phyloP scores from a whole-genome alignment of 192 early-diverging fungal species.

The Pilaira anomala region DNA sequence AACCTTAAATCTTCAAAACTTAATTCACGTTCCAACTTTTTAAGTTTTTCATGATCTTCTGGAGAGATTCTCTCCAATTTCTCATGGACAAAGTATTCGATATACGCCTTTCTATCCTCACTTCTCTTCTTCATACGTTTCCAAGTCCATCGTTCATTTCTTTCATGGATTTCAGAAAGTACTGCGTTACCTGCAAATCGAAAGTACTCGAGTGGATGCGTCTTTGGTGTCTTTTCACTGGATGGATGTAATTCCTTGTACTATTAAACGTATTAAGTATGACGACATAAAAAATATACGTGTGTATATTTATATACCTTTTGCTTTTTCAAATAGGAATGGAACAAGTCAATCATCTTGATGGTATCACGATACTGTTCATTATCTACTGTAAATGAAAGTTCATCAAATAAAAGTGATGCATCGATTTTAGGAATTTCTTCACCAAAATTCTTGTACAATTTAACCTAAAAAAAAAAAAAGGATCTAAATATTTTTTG shows the following conservation, averaged over 20 bases:
- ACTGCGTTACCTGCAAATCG: constrained; percentile 73
- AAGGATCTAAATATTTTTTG: not conserved
- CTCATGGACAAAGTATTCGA: constrained; percentile 68
- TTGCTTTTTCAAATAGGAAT: constrained; percentile 74
- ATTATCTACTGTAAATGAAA: constrained; percentile 88
- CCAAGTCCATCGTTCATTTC: constrained; percentile 84
- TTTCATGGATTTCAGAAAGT: constrained; percentile 83
- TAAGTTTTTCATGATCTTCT: constrained; percentile 54
- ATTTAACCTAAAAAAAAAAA: constrained; percentile 47
- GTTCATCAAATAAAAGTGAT: constrained; percentile 83
- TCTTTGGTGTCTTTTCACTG: constrained; percentile 71
- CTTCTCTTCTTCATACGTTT: constrained; percentile 74
- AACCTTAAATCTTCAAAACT: constrained; percentile 88
- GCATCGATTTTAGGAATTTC: constrained; percentile 57
- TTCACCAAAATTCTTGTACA: constrained; percentile 67
- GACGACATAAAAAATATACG: not conserved
- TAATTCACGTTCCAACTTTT: constrained; percentile 69
- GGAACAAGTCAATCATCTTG: constrained; percentile 78
- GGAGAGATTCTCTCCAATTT: constrained; percentile 44
- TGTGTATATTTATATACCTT: constrained; percentile 39
- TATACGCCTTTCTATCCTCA: constrained; percentile 74
- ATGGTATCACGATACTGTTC: constrained; percentile 84
- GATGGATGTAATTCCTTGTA: constrained; percentile 87
- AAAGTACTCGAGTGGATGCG: constrained; percentile 85
- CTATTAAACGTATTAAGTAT: constrained; percentile 30